Evolutionary conservation across 225 moss, liverwort and hornwort species (phyloP).

Genomic region (Ulota crispa): DNA sequence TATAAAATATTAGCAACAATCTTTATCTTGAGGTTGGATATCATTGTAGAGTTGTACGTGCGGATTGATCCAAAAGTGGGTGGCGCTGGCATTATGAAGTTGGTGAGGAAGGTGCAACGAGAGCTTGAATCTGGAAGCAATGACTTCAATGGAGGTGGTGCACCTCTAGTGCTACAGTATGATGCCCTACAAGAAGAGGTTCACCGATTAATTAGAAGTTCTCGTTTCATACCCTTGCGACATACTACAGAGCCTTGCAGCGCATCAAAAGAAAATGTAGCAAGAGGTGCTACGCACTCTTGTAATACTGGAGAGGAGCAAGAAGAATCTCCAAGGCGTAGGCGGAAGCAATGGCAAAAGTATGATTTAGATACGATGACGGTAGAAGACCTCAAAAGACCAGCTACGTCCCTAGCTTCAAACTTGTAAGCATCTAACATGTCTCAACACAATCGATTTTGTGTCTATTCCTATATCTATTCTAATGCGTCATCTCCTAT

Average conservation of each 20-base stretch:
- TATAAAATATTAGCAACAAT: not conserved
- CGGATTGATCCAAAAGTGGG: slow-evolving; percentile 59
- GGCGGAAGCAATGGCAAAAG: slow-evolving; percentile 49
- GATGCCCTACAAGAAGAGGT: slow-evolving; percentile 59
- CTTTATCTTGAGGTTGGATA: not conserved
- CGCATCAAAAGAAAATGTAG: slow-evolving; percentile 8
- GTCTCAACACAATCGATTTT: not conserved
- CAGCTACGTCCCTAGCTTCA: slow-evolving; percentile 20
- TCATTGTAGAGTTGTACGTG: slow-evolving; percentile 58
- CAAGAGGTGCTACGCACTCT: not conserved
- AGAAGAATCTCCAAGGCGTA: slow-evolving; percentile 32
- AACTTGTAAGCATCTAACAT: slow-evolving; percentile 23
- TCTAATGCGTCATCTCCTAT: not conserved
- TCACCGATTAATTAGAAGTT: slow-evolving; percentile 30
- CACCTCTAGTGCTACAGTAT: slow-evolving; percentile 34
- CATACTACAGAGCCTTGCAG: slow-evolving; percentile 29
- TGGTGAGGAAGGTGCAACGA: slow-evolving; percentile 66
- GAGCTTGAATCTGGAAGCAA: slow-evolving; percentile 56
- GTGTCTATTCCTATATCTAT: not conserved
- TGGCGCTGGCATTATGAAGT: slow-evolving; percentile 50
- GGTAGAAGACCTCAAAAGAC: slow-evolving; percentile 9
- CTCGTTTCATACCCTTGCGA: slow-evolving; percentile 8
- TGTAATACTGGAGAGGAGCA: not conserved
- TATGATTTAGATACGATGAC: slow-evolving; percentile 12
- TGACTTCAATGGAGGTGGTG: slow-evolving; percentile 30